These are phyloP conservation scores for Jaapia argillacea DNA, from an alignment of 768 basidiomycete genomes.

Conservation along the genomic window DNA sequence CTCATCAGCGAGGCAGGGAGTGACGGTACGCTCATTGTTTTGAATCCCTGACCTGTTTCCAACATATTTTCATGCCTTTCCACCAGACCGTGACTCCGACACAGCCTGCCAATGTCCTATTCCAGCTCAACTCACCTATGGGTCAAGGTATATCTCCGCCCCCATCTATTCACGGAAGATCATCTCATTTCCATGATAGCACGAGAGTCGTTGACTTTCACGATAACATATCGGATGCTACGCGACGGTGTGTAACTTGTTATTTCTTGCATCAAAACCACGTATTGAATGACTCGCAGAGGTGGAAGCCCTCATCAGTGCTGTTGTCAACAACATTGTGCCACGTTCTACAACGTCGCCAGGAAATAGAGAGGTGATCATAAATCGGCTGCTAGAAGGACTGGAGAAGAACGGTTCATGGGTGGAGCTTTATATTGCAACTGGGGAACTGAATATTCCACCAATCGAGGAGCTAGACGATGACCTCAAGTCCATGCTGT, in stretches of 20 bases:
- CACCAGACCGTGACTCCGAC: constrained; percentile 73
- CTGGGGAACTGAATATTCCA: too few relatives aligned
- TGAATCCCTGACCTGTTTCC: too few relatives aligned
- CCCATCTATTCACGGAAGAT: too few relatives aligned
- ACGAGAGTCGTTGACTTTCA: constrained; percentile 48
- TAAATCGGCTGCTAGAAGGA: background rate
- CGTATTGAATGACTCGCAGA: constrained; percentile 31
- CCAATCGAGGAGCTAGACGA: too few relatives aligned
- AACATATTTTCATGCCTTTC: too few relatives aligned
- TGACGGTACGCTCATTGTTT: too few relatives aligned
- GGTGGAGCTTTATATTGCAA: background rate
- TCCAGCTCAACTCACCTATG: constrained; percentile 60
- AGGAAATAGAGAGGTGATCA: background rate
- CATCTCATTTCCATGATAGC: too few relatives aligned
- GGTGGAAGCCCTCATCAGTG: constrained; percentile 46
- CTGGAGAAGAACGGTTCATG: background rate
- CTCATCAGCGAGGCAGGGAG: too few relatives aligned
- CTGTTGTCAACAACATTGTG: background rate
- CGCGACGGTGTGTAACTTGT: constrained; percentile 56
- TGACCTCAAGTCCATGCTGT: too few relatives aligned
- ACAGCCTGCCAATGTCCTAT: constrained; percentile 72
- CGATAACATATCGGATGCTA: constrained; percentile 69
- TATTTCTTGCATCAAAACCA: background rate
- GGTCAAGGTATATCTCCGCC: too few relatives aligned
- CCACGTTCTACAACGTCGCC: constrained; percentile 20